Conservation (phyloP, 306 rosid species). For the Trifolium repens region DNA sequence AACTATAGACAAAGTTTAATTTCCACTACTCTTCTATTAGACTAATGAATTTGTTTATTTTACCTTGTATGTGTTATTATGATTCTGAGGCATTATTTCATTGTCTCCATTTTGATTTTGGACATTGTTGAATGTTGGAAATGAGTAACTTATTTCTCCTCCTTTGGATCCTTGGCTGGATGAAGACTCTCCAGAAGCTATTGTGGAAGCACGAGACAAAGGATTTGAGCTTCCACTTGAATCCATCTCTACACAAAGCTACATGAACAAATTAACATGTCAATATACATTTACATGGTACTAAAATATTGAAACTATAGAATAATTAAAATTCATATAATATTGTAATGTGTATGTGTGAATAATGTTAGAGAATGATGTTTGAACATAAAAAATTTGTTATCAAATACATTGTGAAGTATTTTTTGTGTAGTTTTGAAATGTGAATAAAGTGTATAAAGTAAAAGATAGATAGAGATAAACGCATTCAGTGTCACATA, state of each 20-base stretch:
- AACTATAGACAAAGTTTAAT: background rate
- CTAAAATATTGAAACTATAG: background rate
- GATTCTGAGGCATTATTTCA: constrained; percentile 40
- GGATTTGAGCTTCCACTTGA: constrained; percentile 52
- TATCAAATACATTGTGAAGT: too few species aligned
- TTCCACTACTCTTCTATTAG: constrained; percentile 3
- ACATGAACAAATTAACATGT: constrained; percentile 12
- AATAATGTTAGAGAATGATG: background rate
- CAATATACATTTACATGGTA: background rate
- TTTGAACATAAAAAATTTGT: too few species aligned
- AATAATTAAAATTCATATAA: constrained; percentile 1
- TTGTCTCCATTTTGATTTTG: constrained; percentile 39
- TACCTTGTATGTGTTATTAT: constrained; percentile 46
- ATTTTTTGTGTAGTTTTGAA: too few species aligned
- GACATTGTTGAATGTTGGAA: constrained; percentile 60
- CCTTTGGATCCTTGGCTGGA: constrained; percentile 59
- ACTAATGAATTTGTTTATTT: constrained; percentile 8
- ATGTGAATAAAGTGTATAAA: too few species aligned
- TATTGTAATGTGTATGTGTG: background rate
- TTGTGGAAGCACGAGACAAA: constrained; percentile 57
- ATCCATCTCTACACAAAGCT: constrained; percentile 73
- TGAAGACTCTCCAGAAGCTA: constrained; percentile 57
- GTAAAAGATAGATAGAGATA: too few species aligned
- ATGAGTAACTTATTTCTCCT: constrained; percentile 52
- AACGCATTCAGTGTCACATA: too few species aligned